Conservation (phyloP, 345 rosid species). For the Lepidium aucheri region DNA sequence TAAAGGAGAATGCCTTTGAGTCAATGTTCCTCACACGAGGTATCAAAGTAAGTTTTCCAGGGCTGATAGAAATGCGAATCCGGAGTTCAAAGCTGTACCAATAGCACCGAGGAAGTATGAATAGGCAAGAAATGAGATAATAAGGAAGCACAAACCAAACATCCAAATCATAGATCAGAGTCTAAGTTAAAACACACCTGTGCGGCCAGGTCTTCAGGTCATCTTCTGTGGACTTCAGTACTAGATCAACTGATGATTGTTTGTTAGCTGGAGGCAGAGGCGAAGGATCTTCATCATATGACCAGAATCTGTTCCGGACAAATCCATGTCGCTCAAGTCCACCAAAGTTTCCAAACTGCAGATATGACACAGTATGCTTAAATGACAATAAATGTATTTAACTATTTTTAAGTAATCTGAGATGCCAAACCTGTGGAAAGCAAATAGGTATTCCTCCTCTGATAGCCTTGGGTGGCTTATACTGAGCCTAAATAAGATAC, state of each 20-base stretch:
- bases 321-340: slow-evolving; percentile 83
- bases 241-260: slow-evolving; percentile 71
- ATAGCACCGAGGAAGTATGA: neutral
- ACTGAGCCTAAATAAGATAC: slow-evolving; percentile 43
- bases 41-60: slow-evolving; percentile 77
- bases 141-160: neutral
- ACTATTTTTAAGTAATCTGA: neutral
- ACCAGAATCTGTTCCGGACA: slow-evolving; percentile 78
- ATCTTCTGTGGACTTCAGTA: slow-evolving; percentile 69
- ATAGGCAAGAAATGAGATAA: neutral
- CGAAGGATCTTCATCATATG: slow-evolving; percentile 68
- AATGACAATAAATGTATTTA: neutral
- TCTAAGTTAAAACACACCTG: slow-evolving; percentile 38
- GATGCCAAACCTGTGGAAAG: slow-evolving; percentile 79
- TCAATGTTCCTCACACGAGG: slow-evolving; percentile 94
- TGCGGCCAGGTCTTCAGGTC: slow-evolving; percentile 82
- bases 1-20: slow-evolving; percentile 71
- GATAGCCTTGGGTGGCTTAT: slow-evolving; percentile 65
- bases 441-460: slow-evolving; percentile 85
- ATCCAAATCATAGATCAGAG: neutral
- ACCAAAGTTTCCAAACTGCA: slow-evolving; percentile 78
- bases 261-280: slow-evolving; percentile 66
- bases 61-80: slow-evolving; percentile 62
- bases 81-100: slow-evolving; percentile 81
- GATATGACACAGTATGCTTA: neutral